These are phyloP conservation scores for Starmerella tilneyi DNA, from an alignment of 805 yeast genomes.

Conservation along the genomic window DNA sequence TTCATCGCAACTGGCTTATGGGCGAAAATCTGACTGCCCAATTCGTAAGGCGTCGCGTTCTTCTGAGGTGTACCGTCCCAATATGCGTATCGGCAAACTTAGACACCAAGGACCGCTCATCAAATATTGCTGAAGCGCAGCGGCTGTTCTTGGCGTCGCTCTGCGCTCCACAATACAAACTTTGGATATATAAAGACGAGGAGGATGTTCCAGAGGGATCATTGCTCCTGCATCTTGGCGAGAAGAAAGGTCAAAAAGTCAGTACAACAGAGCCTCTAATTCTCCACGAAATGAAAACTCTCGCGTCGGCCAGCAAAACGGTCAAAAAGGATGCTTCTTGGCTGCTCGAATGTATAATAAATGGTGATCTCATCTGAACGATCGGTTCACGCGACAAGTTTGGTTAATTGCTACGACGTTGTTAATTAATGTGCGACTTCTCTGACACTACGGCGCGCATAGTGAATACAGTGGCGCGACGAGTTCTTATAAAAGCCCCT, in stretches of 20 bases:
- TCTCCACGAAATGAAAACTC: constrained; percentile 14
- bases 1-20: constrained; percentile 22
- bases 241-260: constrained; percentile 6
- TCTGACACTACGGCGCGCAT: constrained; percentile 30
- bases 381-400: background rate
- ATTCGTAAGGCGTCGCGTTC: constrained; percentile 22
- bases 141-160: constrained; percentile 16
- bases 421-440: constrained; percentile 27
- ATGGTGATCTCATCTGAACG: constrained; percentile 25
- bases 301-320: constrained; percentile 17
- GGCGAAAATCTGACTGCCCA: constrained; percentile 24
- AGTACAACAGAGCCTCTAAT: constrained; percentile 7
- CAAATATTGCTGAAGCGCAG: background rate
- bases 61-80: constrained; percentile 18
- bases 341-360: constrained; percentile 29
- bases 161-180: constrained; percentile 12
- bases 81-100: constrained; percentile 19
- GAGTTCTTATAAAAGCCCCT: constrained; percentile 29
- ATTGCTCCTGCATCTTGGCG: constrained; percentile 19
- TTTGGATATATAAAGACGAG: constrained; percentile 5
- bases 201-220: constrained; percentile 20
- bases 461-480: constrained; percentile 17
- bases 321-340: constrained; percentile 25
- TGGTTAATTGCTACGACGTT: background rate
- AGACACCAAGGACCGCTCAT: background rate